Evolutionary conservation across 257 asterid genomes (phyloP).

Genomic region (Fraxinus anomala): DNA sequence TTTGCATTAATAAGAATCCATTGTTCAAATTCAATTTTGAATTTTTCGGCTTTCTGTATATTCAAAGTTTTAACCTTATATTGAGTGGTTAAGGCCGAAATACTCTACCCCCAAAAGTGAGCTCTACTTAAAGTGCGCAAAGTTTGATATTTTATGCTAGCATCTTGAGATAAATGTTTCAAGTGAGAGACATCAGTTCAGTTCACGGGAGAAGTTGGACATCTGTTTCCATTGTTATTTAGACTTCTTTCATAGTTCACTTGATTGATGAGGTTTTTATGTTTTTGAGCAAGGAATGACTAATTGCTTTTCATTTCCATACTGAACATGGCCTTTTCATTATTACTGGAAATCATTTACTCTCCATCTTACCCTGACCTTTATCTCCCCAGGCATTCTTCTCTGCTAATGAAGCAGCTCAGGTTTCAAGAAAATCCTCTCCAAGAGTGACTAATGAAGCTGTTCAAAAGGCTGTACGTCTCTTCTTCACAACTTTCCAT

Average conservation of each 20-base stretch:
- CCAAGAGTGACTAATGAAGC: slow-evolving; percentile 70
- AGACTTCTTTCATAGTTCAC: neutral
- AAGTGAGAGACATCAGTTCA: neutral
- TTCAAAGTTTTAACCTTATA: neutral
- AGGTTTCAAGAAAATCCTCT: slow-evolving; percentile 74
- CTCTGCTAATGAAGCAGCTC: slow-evolving; percentile 70
- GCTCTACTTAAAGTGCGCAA: neutral
- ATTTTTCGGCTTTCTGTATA: neutral
- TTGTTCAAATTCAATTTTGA: neutral
- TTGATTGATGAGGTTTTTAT: neutral
- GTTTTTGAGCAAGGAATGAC: neutral
- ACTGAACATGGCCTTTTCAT: neutral
- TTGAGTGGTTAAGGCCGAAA: neutral
- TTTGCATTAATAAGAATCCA: neutral
- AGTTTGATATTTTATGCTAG: neutral
- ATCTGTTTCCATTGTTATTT: slow-evolving; percentile 1
- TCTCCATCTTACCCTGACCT: slow-evolving; percentile 5
- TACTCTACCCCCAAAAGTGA: neutral
- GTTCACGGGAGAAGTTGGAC: neutral
- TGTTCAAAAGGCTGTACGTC: slow-evolving; percentile 83
- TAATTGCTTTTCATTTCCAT: neutral
- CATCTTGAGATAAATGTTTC: neutral
- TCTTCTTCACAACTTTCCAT: slow-evolving; percentile 7
- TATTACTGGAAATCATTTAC: slow-evolving; percentile 5
- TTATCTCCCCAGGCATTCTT: slow-evolving; percentile 53